Base-by-base conservation (phyloP, 331 rosid genomes). In the Malus hybrid region DNA sequence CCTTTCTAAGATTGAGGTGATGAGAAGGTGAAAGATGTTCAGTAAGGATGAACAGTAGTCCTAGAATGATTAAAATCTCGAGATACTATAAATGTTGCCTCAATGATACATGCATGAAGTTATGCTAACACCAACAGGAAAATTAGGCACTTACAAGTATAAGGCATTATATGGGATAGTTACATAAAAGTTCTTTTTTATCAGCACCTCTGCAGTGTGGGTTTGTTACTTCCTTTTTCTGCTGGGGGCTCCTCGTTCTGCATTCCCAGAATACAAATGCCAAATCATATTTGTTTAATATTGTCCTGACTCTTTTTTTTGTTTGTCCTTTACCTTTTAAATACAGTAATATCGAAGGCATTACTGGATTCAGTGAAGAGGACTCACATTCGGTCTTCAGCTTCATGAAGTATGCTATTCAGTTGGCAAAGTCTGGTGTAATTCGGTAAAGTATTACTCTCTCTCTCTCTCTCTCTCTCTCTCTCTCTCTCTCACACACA, bases 331-430 rank as follows among this genome's bases (percentile, higher is more conserved):
- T 16, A 73, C 76, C 19, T 27, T 60, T 70, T 59, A 69, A 80
- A 76, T 73, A 54, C 90, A 92, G 99, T 79, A 86, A 73, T 72
- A 87, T 92, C 69, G 93, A 92, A 71, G 99, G 99, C 78, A 89
- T 94, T 77, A 81, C 92, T 60, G 99, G 97, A 72, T 92, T 94
- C 83, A 73, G 77, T 6, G 83, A 85, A 77, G 92, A 84, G 82
- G 91, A 92, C 65, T 77, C 90, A 0, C 83, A 71, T 65, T 77
- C 85, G 24, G 79, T 94, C 78, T 80, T 86, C 57, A 80, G 82
- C 83, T 94, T 85, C 82, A 92, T 92, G 90, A 85, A 77, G 60
- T 77, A 83, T 48, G 90, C 93, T 67, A 73, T 94, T 63, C 86
- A 94, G 78, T 71, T 94, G 84, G 93, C 95, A 70, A 88, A 84